Conservation (phyloP, 805 yeast species). For the Pichia deserticola region DNA sequence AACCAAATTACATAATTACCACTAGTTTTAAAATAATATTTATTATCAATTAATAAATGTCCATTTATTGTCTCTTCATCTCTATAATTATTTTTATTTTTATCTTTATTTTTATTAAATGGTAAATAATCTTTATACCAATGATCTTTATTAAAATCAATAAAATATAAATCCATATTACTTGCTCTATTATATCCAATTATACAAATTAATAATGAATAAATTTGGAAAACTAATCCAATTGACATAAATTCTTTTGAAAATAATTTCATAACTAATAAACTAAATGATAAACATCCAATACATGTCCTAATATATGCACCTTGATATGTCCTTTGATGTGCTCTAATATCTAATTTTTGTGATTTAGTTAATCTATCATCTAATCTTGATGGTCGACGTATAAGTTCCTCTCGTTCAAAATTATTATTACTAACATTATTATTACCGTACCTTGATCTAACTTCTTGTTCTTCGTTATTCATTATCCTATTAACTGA, state of each 20-base stretch:
- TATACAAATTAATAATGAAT: slow-evolving; percentile 41
- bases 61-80: not conserved
- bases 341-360: slow-evolving; percentile 53
- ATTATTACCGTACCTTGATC: not conserved
- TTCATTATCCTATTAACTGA: not conserved
- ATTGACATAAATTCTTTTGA: slow-evolving; percentile 55
- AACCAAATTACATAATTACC: slow-evolving; percentile 54
- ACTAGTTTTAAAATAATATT: slow-evolving; percentile 45
- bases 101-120: too few relatives aligned
- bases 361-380: slow-evolving; percentile 32
- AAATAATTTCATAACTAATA: slow-evolving; percentile 59
- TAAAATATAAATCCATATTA: slow-evolving; percentile 28
- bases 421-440: not conserved
- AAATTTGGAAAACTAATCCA: slow-evolving; percentile 57
- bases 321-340: slow-evolving; percentile 79
- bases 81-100: slow-evolving; percentile 2
- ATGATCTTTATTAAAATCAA: slow-evolving; percentile 19
- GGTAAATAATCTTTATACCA: slow-evolving; percentile 15
- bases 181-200: slow-evolving; percentile 30
- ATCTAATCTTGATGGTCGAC: slow-evolving; percentile 29
- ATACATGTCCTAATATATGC: slow-evolving; percentile 72
- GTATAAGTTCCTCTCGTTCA: not conserved
- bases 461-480: not conserved
- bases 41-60: slow-evolving; percentile 10
- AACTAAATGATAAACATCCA: slow-evolving; percentile 56